Conservation (phyloP, 2,329 filamentous ascomycete species). For the Lecanosticta acicola region DNA sequence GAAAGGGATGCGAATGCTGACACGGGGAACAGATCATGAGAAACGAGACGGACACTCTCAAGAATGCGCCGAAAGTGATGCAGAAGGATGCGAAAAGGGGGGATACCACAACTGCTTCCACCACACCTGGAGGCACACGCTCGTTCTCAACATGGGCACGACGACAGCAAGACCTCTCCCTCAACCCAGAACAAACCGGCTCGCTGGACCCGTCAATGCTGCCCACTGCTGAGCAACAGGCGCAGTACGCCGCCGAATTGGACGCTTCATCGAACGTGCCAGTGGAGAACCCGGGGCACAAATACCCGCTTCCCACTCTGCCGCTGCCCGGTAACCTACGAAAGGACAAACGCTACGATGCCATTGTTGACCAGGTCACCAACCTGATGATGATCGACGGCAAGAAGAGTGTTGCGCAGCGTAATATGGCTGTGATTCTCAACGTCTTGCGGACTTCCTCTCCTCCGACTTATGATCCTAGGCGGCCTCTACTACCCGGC, state of each 20-base stretch:
- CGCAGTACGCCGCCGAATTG: constrained; percentile 18
- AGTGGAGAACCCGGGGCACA: constrained; percentile 59
- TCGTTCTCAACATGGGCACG: constrained; percentile 55
- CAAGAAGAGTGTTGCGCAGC: constrained; percentile 81
- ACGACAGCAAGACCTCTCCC: constrained; percentile 22
- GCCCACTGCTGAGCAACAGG: constrained; percentile 23
- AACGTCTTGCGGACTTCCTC: constrained; percentile 77
- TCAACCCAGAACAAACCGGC: constrained; percentile 5
- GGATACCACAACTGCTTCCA: constrained; percentile 27
- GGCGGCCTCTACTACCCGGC: constrained; percentile 67
- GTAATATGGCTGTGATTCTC: constrained; percentile 83
- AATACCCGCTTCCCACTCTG: constrained; percentile 66
- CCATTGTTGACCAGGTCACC: constrained; percentile 78
- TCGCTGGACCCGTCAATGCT: constrained; percentile 26
- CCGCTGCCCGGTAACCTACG: constrained; percentile 59
- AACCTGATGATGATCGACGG: constrained; percentile 88
- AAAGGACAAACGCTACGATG: constrained; percentile 78
- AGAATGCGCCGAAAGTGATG: constrained; percentile 62
- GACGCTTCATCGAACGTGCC: constrained; percentile 13
- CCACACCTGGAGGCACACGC: constrained; percentile 31
- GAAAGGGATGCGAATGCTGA: constrained; percentile 1
- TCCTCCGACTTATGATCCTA: constrained; percentile 67
- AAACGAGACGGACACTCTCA: constrained; percentile 55
- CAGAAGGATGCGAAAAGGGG: constrained; percentile 51
- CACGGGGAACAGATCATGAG: constrained; percentile 51